Evolutionary conservation across 1,284 basidiomycete genomes (phyloP).

Genomic region (Malassezia japonica): DNA sequence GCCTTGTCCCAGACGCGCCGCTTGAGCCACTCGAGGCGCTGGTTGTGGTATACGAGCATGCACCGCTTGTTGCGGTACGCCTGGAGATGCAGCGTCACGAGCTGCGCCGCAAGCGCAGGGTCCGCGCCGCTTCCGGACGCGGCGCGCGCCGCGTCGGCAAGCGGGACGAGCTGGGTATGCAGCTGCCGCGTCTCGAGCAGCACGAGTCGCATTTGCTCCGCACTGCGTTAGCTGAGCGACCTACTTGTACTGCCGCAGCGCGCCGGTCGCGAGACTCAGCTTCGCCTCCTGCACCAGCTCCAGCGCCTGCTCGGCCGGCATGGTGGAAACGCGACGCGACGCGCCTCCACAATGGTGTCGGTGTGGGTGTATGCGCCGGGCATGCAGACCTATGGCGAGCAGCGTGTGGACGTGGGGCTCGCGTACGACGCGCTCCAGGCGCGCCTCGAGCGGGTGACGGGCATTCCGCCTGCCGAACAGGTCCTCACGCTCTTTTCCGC

Average conservation of each 20-base stretch:
- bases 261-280: slow-evolving; percentile 68
- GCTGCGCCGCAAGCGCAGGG: slow-evolving; percentile 56
- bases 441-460: slow-evolving; percentile 8
- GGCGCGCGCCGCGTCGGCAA: slow-evolving; percentile 50
- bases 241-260: slow-evolving; percentile 76
- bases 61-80: slow-evolving; percentile 85
- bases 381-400: background rate
- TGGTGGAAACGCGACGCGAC: slow-evolving; percentile 20
- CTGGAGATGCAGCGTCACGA: slow-evolving; percentile 76
- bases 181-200: slow-evolving; percentile 84
- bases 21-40: slow-evolving; percentile 69
- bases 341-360: background rate
- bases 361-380: slow-evolving; percentile 11
- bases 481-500: background rate
- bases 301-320: slow-evolving; percentile 69
- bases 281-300: slow-evolving; percentile 77
- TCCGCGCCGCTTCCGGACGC: slow-evolving; percentile 28
- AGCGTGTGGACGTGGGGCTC: background rate
- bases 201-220: slow-evolving; percentile 71
- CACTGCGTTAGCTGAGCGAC: slow-evolving; percentile 44
- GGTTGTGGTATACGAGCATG: slow-evolving; percentile 78
- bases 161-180: slow-evolving; percentile 53
- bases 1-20: slow-evolving; percentile 83
- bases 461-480: slow-evolving; percentile 10
- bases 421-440: background rate